Base-by-base conservation (phyloP, 1,139 yeast species). In the Pichia sp. region DNA sequence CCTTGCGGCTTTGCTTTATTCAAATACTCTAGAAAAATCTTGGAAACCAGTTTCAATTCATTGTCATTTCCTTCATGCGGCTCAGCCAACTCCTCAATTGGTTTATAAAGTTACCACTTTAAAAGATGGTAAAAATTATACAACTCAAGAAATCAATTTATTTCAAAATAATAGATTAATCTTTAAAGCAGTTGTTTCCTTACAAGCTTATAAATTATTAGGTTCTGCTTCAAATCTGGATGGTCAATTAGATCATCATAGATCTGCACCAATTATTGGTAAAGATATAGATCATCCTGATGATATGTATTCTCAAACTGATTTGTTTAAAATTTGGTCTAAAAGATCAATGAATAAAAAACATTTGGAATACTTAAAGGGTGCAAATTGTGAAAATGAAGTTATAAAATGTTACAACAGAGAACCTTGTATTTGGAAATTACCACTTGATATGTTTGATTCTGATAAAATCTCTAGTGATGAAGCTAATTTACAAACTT, bases 101-200 rank as follows among this genome's bases (percentile, higher is more conserved):
- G 71, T 71, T n/a, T 87, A 83, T 64, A 70, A 74, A 30, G 89
- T 87, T n/a, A 70, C 68, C 33, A 73, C 72, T 47, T 66, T 83
- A 27, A 72, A 81, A 47, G 78, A 78, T 54, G 95, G 95, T 3
- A 79, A 77, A 54, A 82, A 76, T 55, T 86, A 82, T 62, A 72
- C 76, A 46, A 83, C 84, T 48, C 73, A 87, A 51, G 75, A 80
- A 44, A 76, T 85, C 5, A 71, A 73, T 46, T 87, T 83, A 0
- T 70, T 68, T 44, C 90, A 84, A 65, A 65, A 73, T 28, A 80
- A 77, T 14, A 67, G 68, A 22, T 62, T 82, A 49, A 75, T 76
- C 41, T 83, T 77, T 62, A 71, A 76, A 25, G 79, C 84, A 19
- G 76, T 76, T 38, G 68, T 83, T 9, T 76, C 89, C 3, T 76